Percentiles rank a stretch among this genome's conserved stretches.
These are phyloP conservation scores for Marasmius oreades DNA, from an alignment of 1,284 basidiomycete genomes.

Conservation along the genomic window DNA sequence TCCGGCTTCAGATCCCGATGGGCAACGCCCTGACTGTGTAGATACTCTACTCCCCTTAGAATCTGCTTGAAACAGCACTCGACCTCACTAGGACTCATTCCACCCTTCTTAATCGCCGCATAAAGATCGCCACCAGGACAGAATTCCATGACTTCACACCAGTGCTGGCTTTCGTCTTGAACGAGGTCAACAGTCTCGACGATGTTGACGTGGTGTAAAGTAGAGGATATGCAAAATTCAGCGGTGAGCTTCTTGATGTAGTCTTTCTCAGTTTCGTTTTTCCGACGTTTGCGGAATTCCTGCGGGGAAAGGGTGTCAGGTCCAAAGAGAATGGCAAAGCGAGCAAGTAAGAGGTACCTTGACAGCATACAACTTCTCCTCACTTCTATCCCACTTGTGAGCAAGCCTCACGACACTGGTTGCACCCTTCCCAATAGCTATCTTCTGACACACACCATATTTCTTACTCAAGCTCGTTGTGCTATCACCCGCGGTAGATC, in stretches of 20 bases:
- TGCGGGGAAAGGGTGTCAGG: conserved; percentile 25
- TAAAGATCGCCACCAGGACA: conserved; percentile 97
- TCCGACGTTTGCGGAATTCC: conserved; percentile 97
- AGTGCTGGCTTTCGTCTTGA: conserved; percentile 93
- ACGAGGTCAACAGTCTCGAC: conserved; percentile 99
- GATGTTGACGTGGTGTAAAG: conserved; percentile 93
- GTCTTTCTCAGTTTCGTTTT: conserved; percentile 98
- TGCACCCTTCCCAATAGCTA: conserved; percentile 96
- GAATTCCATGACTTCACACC: conserved; percentile 99
- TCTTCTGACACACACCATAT: conserved; percentile 96
- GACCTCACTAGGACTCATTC: conserved; percentile 92
- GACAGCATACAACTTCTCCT: conserved; percentile 98
- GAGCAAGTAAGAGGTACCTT: conserved; percentile 59
- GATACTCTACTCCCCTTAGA: conserved; percentile 81
- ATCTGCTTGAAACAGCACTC: conserved; percentile 99
- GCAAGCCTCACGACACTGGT: conserved; percentile 95
- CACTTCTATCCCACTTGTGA: conserved; percentile 96
- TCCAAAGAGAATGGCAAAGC: conserved; percentile 4
- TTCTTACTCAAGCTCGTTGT: conserved; percentile 76
- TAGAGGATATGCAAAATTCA: conserved; percentile 98
- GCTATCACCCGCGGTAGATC: conserved; percentile 60
- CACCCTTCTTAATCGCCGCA: conserved; percentile 96
- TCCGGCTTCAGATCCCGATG: conserved; percentile 99
- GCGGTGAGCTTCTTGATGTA: conserved; percentile 99
- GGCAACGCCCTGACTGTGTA: conserved; percentile 95